Conservation (phyloP, 2,329 filamentous ascomycete species). For the Colletotrichum costaricense region DNA sequence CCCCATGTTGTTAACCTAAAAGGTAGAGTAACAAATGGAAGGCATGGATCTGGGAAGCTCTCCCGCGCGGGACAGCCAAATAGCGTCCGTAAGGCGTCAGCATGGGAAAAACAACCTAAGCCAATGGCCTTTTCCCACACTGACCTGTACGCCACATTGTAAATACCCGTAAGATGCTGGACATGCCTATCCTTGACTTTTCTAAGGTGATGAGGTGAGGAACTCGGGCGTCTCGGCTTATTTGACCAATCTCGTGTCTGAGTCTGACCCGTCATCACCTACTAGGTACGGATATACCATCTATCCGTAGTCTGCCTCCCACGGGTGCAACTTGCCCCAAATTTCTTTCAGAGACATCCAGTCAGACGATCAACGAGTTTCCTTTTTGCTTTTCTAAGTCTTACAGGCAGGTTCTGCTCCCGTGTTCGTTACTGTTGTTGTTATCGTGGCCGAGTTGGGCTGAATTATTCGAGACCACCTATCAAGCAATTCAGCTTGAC, state of each 20-base stretch:
- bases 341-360: not conserved
- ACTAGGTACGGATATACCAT: too few relatives aligned
- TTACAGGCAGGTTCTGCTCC: not conserved
- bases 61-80: slow-evolving; percentile 11
- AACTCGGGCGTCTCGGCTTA: not conserved
- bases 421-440: not conserved
- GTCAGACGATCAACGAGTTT: not conserved
- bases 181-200: not conserved
- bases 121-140: not conserved
- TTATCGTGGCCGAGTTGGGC: not conserved
- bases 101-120: not conserved
- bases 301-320: not conserved
- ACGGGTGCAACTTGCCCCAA: not conserved
- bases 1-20: too few relatives aligned
- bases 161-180: not conserved
- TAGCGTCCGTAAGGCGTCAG: slow-evolving; percentile 23
- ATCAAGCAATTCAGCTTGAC: not conserved
- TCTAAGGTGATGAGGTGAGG: not conserved
- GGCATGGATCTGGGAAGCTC: not conserved
- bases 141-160: slow-evolving; percentile 23
- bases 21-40: not conserved
- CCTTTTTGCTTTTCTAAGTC: slow-evolving; percentile 1
- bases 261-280: slow-evolving; percentile 4
- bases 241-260: not conserved
- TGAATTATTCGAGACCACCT: not conserved